phyloP scores from a whole-genome alignment of 2,329 filamentous ascomycete species.

The Dryadomyces sulphureus region DNA sequence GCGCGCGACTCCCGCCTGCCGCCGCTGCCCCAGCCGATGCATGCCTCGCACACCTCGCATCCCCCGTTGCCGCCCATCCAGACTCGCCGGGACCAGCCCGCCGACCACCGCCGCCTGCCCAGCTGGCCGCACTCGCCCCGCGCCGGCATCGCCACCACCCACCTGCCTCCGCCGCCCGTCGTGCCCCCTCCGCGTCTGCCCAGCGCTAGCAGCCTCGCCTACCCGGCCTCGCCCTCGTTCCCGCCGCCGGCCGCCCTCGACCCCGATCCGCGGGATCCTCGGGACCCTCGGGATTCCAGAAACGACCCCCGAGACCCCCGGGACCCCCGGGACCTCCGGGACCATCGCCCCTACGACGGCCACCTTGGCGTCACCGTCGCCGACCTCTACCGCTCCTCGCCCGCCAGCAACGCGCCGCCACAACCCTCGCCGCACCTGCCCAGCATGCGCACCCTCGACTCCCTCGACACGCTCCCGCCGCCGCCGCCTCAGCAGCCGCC shows the following conservation, averaged over 20 bases:
- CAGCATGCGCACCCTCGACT: slow-evolving; percentile 15
- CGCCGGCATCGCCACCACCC: too few relatives aligned
- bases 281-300: not conserved
- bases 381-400: slow-evolving; percentile 12
- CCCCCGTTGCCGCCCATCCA: not conserved
- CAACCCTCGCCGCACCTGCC: slow-evolving; percentile 11
- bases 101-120: not conserved
- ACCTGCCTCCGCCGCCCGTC: slow-evolving; percentile 1
- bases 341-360: not conserved
- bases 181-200: slow-evolving; percentile 9
- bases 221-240: slow-evolving; percentile 11
- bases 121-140: not conserved
- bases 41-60: not conserved
- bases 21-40: not conserved
- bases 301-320: slow-evolving; percentile 9
- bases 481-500: not conserved
- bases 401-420: slow-evolving; percentile 4
- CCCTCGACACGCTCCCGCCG: slow-evolving; percentile 10
- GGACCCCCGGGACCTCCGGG: slow-evolving; percentile 1
- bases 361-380: slow-evolving; percentile 1
- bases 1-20: not conserved
- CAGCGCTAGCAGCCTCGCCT: slow-evolving; percentile 6
- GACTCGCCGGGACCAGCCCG: not conserved
- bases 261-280: slow-evolving; percentile 10
- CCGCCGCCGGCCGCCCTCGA: slow-evolving; percentile 8